Conservation (phyloP, 2,329 filamentous ascomycete species). For the Nemania sp. region DNA sequence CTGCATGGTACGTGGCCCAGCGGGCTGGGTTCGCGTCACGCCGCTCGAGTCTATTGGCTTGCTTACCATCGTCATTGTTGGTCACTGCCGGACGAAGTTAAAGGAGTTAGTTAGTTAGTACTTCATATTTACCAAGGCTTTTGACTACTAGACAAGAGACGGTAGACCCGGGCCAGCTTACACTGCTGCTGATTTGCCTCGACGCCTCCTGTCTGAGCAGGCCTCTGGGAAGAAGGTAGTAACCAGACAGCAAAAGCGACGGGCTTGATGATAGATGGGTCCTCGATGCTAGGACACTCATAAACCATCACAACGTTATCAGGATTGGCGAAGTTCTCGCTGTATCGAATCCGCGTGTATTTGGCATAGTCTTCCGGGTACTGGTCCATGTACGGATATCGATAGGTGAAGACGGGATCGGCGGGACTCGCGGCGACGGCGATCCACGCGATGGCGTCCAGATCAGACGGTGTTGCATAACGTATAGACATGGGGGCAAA, state of each 20-base stretch:
- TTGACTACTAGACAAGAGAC: background rate
- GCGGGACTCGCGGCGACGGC: background rate
- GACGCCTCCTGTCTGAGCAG: background rate
- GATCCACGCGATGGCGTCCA: background rate
- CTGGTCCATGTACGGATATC: background rate
- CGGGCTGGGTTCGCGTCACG: background rate
- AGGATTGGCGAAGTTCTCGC: background rate
- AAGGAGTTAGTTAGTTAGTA: background rate
- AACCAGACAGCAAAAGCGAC: background rate
- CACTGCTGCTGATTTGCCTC: background rate
- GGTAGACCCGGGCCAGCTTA: background rate
- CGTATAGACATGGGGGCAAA: background rate
- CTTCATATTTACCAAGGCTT: background rate
- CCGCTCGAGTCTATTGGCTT: background rate
- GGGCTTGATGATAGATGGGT: background rate
- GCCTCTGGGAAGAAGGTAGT: background rate
- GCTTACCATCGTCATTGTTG: background rate
- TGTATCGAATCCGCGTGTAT: background rate
- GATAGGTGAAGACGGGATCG: background rate
- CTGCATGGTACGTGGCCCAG: background rate
- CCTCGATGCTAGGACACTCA: background rate
- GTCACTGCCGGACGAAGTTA: background rate
- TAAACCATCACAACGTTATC: background rate
- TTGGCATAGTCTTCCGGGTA: background rate
- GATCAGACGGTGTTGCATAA: background rate